Base-by-base conservation (phyloP, 768 basidiomycete species). In the Russula foetens region DNA sequence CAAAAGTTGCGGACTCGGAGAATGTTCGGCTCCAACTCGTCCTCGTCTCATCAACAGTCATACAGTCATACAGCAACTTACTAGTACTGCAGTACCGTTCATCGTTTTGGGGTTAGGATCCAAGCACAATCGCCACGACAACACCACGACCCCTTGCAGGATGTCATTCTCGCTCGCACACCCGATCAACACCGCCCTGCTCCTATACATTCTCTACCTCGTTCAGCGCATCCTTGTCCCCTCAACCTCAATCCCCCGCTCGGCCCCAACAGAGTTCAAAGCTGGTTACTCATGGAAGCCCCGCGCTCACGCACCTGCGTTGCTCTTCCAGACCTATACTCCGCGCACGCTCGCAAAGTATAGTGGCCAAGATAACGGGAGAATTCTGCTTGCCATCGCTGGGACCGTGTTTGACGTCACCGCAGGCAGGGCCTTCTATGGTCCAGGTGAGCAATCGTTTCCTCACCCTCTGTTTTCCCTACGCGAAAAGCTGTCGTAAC, bases 391-490 rank as follows among this genome's bases (percentile, higher is more conserved):
- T 14, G 92, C 89, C 0, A 97, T 99, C 62, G 83, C 86, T 56
- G 81, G 90, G 29, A 84, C 77, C 35, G 95, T 98, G 56, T 99
- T 96, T 71, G 97, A 99, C 69, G 96, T 98, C 49, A 89, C 90
- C 0, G 78, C 83, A 4, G 96, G 96, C 26, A 79, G 85, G 66
- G 88, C 81, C 69, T 99, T 99, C 75, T 98, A 98, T 71, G 96
- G 96, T 1, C 96, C 96, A 23, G 85, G 96, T 96, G 61, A 69
- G 88, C 8, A 6, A 7, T 35, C 35, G 14, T 35, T 2, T 35
- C 35, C 35, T 44, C 35, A 46, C 29, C 26, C 33, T 39, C 5
- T 26, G 14, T 26, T 15, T 21, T 21, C n/a, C 35, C 6, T 11
- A n/a, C 17, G 15, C 15, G 23, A 9, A 15, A 11, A n/a, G 4